A percentile compares a stretch with the other conserved stretches of the same genome.
These are phyloP conservation scores for Hypoxylon sp. DNA, from an alignment of 2,329 filamentous ascomycete species.

Conservation along the genomic window DNA sequence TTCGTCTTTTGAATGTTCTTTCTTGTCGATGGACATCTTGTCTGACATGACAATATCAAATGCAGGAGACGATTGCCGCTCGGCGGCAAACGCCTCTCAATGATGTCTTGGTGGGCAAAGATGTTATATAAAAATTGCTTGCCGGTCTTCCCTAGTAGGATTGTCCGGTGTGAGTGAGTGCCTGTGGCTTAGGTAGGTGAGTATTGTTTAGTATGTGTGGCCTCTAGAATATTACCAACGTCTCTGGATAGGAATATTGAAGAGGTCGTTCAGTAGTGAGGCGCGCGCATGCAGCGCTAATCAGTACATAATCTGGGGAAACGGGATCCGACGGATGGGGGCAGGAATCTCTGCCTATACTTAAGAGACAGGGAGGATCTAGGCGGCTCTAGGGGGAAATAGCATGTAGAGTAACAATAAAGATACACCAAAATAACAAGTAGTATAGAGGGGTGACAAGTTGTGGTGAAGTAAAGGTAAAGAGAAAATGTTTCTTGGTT, in stretches of 20 bases:
- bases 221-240: constrained; percentile 30
- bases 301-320: constrained; percentile 60
- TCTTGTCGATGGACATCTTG: constrained; percentile 77
- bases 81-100: constrained; percentile 59
- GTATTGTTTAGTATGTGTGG: constrained; percentile 37
- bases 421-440: constrained; percentile 50
- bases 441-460: constrained; percentile 46
- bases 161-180: constrained; percentile 33
- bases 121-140: constrained; percentile 27
- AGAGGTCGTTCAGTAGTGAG: constrained; percentile 44
- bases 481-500: constrained; percentile 59
- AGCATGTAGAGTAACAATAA: constrained; percentile 53
- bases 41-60: constrained; percentile 70
- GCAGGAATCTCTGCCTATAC: constrained; percentile 47
- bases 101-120: constrained; percentile 39
- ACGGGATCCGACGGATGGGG: constrained; percentile 59
- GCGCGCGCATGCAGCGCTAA: constrained; percentile 58
- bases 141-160: constrained; percentile 33
- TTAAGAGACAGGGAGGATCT: constrained; percentile 57
- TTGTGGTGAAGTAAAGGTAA: constrained; percentile 60
- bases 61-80: constrained; percentile 59
- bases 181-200: constrained; percentile 24
- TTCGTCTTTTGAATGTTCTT: constrained; percentile 70
- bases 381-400: constrained; percentile 56
- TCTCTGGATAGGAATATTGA: constrained; percentile 25